Percentiles rank a stretch among this genome's conserved stretches.
phyloP scores from a whole-genome alignment of 768 basidiomycete species.

The Mycena leptocephala region DNA sequence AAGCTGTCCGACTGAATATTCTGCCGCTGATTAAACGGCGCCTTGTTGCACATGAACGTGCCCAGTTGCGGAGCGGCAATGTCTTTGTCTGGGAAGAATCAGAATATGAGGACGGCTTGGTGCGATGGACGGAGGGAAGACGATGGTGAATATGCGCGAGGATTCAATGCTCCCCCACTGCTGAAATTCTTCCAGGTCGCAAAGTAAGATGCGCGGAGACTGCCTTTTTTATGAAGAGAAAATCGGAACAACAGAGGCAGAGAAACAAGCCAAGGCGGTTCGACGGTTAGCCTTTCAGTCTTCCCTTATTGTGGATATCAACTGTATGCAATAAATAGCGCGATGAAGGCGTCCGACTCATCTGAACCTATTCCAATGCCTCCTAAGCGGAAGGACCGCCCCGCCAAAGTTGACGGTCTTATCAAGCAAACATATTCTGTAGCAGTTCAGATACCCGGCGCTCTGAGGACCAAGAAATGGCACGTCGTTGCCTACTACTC shows the following conservation, averaged over 20 bases:
- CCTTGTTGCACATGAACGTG: conserved; percentile 66
- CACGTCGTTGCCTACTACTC: conserved; percentile 75
- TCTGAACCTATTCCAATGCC: conserved; percentile 59
- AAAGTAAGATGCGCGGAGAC: conserved; percentile 77
- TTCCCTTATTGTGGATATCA: neutral
- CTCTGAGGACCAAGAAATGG: conserved; percentile 67
- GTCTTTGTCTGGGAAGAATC: conserved; percentile 82
- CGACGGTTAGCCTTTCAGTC: conserved; percentile 58
- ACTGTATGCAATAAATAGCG: conserved; percentile 48
- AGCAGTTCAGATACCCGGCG: conserved; percentile 64
- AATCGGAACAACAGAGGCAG: conserved; percentile 71
- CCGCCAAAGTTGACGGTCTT: conserved; percentile 71
- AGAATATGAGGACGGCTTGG: conserved; percentile 62
- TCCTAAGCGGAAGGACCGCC: conserved; percentile 71
- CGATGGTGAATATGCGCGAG: conserved; percentile 59
- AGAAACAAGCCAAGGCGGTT: conserved; percentile 72
- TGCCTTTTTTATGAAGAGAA: conserved; percentile 79
- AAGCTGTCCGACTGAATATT: conserved; percentile 71
- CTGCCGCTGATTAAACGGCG: conserved; percentile 72
- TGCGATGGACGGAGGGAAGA: conserved; percentile 79
- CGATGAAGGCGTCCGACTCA: conserved; percentile 63
- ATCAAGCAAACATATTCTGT: conserved; percentile 80
- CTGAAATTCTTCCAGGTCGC: conserved; percentile 60
- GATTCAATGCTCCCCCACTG: neutral
- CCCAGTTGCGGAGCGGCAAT: conserved; percentile 68